phyloP scores from a whole-genome alignment of 2,329 filamentous ascomycete species.

The Aspergillus bombycis region DNA sequence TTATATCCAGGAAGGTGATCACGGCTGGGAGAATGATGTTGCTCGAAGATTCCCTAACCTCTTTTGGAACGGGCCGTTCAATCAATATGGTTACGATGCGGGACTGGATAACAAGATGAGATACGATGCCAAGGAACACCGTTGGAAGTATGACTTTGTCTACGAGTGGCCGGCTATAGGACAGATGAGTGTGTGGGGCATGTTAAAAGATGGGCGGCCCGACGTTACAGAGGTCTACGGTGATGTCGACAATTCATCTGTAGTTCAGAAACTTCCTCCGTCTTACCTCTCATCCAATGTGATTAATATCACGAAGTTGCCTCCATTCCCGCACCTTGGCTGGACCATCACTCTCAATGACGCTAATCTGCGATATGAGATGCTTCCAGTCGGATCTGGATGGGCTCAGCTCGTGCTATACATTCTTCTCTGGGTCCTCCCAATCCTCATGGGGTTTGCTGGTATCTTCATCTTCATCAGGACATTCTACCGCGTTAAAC shows the following conservation, averaged over 20 bases:
- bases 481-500: constrained; percentile 66
- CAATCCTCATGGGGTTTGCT: constrained; percentile 53
- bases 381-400: constrained; percentile 58
- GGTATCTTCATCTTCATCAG: constrained; percentile 62
- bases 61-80: constrained; percentile 65
- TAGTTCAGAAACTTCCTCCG: constrained; percentile 64
- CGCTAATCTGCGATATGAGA: constrained; percentile 55
- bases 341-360: constrained; percentile 62
- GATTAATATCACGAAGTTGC: constrained; percentile 62
- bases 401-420: constrained; percentile 59
- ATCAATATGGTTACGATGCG: constrained; percentile 66
- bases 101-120: constrained; percentile 59
- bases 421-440: constrained; percentile 58
- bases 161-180: constrained; percentile 65
- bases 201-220: constrained; percentile 64
- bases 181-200: constrained; percentile 69
- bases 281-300: constrained; percentile 59
- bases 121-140: constrained; percentile 48
- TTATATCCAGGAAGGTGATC: constrained; percentile 64
- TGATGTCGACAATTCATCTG: constrained; percentile 61
- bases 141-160: constrained; percentile 65
- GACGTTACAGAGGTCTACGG: constrained; percentile 63
- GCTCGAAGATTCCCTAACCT: constrained; percentile 63
- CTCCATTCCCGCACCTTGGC: constrained; percentile 57
- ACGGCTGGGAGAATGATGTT: constrained; percentile 38